Percentiles rank a stretch among this genome's conserved stretches.
Conservation (phyloP, 805 yeast genomes). For the Candida namnaoensis region DNA sequence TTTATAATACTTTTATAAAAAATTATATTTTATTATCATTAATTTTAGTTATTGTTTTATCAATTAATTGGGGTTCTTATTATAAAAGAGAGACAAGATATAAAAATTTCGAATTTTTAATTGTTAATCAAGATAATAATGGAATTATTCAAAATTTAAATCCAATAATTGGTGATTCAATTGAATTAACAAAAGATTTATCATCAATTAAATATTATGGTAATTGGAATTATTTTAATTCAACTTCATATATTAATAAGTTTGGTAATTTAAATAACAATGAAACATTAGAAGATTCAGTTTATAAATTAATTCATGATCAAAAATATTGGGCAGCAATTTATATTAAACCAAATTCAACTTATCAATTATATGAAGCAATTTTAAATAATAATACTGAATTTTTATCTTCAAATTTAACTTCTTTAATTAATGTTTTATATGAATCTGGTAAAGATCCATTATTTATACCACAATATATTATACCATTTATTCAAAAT, state of each 20-base stretch:
- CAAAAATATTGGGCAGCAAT: slow-evolving; percentile 56
- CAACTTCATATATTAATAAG: slow-evolving; percentile 9
- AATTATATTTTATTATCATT: slow-evolving; percentile 14
- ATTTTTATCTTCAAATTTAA: slow-evolving; percentile 13
- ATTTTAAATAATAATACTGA: slow-evolving; percentile 9
- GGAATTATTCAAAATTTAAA: slow-evolving; percentile 5
- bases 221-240: slow-evolving; percentile 18
- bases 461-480: slow-evolving; percentile 31
- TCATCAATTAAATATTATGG: slow-evolving; percentile 10
- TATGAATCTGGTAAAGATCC: slow-evolving; percentile 63
- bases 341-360: slow-evolving; percentile 40
- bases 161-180: slow-evolving; percentile 12
- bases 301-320: slow-evolving; percentile 34
- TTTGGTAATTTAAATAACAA: no score
- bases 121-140: slow-evolving; percentile 20
- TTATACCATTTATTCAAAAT: slow-evolving; percentile 39
- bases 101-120: slow-evolving; percentile 15
- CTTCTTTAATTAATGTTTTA: slow-evolving; percentile 25
- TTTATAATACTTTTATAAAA: slow-evolving; percentile 7
- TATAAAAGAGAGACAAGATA: slow-evolving; percentile 12
- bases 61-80: slow-evolving; percentile 23
- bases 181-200: slow-evolving; percentile 1
- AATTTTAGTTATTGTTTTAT: slow-evolving; percentile 15
- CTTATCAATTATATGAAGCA: slow-evolving; percentile 19
- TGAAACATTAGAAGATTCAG: no score